Conservation (phyloP, 345 rosid genomes). For the Citrus australasica region DNA sequence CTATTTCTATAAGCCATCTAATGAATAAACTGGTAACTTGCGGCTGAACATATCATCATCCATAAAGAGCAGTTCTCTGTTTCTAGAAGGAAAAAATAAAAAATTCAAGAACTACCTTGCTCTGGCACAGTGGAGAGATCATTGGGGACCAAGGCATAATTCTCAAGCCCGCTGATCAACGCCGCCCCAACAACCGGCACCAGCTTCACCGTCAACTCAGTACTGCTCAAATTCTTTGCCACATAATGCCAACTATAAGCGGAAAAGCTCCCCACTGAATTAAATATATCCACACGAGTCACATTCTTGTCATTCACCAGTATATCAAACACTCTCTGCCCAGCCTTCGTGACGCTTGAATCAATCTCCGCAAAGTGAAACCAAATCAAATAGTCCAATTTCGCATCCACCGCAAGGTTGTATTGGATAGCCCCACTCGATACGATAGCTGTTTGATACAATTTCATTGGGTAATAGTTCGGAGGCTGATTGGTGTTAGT, state of each 20-base stretch:
- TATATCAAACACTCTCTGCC: conserved; percentile 75
- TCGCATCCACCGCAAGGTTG: conserved; percentile 75
- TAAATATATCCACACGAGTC: conserved; percentile 62
- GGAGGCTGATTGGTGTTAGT: conserved; percentile 53
- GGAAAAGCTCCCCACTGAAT: conserved; percentile 61
- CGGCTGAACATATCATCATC: background rate
- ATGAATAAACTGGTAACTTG: background rate
- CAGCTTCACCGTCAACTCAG: conserved; percentile 51
- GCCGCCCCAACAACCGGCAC: conserved; percentile 62
- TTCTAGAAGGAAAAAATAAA: background rate
- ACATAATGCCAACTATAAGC: conserved; percentile 53
- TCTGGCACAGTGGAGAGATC: conserved; percentile 76
- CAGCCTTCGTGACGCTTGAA: conserved; percentile 52
- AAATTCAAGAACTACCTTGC: conserved; percentile 49
- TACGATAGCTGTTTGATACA: conserved; percentile 77
- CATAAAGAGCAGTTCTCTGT: background rate
- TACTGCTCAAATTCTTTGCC: conserved; percentile 60
- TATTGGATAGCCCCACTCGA: conserved; percentile 49
- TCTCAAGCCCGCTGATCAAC: conserved; percentile 78
- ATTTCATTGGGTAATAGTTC: conserved; percentile 89
- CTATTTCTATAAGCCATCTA: background rate
- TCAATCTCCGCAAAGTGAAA: conserved; percentile 97
- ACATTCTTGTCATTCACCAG: conserved; percentile 65
- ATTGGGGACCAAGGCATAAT: conserved; percentile 79
- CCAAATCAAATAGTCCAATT: conserved; percentile 89